Evolutionary conservation across 2,329 filamentous ascomycete genomes (phyloP).

Genomic region (Aschersonia sp.): DNA sequence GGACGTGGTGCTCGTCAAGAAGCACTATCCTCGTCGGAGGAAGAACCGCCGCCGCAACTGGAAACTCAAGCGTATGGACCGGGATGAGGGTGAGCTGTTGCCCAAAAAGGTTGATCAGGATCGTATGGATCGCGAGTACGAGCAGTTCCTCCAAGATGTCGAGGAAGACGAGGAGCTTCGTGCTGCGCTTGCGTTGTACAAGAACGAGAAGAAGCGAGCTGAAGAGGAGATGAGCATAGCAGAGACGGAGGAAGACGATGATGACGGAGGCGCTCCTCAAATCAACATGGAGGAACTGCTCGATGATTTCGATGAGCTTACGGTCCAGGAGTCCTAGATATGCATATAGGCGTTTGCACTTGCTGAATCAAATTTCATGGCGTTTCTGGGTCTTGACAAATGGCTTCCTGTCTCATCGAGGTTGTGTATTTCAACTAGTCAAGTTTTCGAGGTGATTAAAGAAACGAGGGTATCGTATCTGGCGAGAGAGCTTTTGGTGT

Average conservation of each 20-base stretch:
- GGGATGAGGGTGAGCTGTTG: slow-evolving; percentile 75
- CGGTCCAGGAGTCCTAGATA: slow-evolving; percentile 13
- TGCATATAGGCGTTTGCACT: background rate
- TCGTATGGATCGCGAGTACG: slow-evolving; percentile 82
- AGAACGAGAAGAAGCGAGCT: slow-evolving; percentile 40
- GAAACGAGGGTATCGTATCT: slow-evolving; percentile 22
- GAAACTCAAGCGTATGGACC: slow-evolving; percentile 86
- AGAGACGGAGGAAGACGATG: slow-evolving; percentile 45
- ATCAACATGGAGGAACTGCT: slow-evolving; percentile 71
- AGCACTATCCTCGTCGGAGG: slow-evolving; percentile 76
- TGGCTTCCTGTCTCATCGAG: background rate
- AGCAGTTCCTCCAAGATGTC: slow-evolving; percentile 91
- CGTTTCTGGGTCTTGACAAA: background rate
- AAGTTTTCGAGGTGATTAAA: slow-evolving; percentile 7
- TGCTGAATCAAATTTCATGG: background rate
- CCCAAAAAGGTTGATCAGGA: slow-evolving; percentile 81
- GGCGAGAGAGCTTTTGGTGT: slow-evolving; percentile 7
- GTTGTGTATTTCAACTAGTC: background rate
- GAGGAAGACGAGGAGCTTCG: slow-evolving; percentile 89
- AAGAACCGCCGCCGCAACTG: slow-evolving; percentile 74
- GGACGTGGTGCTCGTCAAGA: slow-evolving; percentile 93
- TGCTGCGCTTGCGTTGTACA: slow-evolving; percentile 75
- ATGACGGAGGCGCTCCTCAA: slow-evolving; percentile 46
- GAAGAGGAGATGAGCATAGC: slow-evolving; percentile 55
- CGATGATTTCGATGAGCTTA: slow-evolving; percentile 86